These are phyloP conservation scores for Clavulina sp. DNA, from an alignment of 768 basidiomycete species.

Conservation along the genomic window DNA sequence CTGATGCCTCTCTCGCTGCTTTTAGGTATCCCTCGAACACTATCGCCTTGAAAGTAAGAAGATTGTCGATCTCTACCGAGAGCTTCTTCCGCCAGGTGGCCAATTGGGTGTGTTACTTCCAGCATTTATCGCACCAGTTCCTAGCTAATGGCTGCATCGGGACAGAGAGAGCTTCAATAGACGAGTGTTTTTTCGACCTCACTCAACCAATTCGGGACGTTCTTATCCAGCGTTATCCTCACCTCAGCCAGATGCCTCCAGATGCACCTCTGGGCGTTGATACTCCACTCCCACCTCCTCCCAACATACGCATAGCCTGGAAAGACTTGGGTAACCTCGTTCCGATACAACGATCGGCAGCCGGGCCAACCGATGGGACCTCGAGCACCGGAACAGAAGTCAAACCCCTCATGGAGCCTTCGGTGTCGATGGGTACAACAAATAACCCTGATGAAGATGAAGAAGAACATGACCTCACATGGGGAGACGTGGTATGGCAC, in stretches of 20 bases:
- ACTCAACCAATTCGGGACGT: slow-evolving; percentile 61
- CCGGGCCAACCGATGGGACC: background rate
- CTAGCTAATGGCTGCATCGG: background rate
- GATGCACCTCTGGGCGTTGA: slow-evolving; percentile 57
- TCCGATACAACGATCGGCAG: slow-evolving; percentile 18
- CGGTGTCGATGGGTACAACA: background rate
- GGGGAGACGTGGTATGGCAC: slow-evolving; percentile 45
- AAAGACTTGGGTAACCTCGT: slow-evolving; percentile 40
- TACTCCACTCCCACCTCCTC: slow-evolving; percentile 54
- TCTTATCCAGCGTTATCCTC: slow-evolving; percentile 56
- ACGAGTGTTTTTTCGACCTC: slow-evolving; percentile 82
- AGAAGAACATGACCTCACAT: slow-evolving; percentile 27
- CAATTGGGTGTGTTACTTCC: slow-evolving; percentile 50
- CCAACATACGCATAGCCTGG: slow-evolving; percentile 32
- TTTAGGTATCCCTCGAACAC: slow-evolving; percentile 76
- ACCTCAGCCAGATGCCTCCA: slow-evolving; percentile 51
- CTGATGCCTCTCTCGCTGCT: background rate
- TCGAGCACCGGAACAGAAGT: no score
- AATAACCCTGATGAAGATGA: slow-evolving; percentile 3
- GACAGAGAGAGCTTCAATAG: slow-evolving; percentile 96
- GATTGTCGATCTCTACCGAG: slow-evolving; percentile 63
- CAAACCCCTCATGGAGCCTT: background rate
- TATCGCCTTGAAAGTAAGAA: slow-evolving; percentile 84
- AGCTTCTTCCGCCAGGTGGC: slow-evolving; percentile 49
- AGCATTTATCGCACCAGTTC: background rate